Conservation (phyloP, 1,284 basidiomycete genomes). For the Malassezia psittaci region DNA sequence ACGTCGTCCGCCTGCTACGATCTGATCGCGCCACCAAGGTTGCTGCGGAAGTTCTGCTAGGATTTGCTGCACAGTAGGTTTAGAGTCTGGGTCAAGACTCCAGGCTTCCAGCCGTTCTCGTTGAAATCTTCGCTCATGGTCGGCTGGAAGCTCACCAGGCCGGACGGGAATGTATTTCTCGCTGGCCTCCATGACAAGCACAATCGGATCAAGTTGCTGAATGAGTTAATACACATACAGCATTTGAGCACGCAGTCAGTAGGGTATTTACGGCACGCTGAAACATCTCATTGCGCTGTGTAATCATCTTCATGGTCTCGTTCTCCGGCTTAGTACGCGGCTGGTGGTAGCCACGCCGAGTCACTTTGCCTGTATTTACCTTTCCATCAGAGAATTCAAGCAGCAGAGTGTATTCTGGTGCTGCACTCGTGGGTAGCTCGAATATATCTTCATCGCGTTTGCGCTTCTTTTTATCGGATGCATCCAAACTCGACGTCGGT, state of each 20-base stretch:
- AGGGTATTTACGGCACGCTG: conserved; percentile 40
- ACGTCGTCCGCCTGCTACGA: conserved; percentile 40
- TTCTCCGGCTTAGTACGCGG: conserved; percentile 8
- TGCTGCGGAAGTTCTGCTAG: conserved; percentile 32
- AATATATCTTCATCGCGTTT: conserved; percentile 28
- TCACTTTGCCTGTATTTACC: conserved; percentile 23
- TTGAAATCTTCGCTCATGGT: conserved; percentile 26
- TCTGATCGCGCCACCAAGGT: conserved; percentile 45
- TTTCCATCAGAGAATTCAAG: conserved; percentile 11
- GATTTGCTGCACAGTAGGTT: conserved; percentile 27
- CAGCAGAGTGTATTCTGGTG: conserved; percentile 15
- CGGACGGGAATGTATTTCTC: conserved; percentile 36
- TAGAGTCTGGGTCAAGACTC: conserved; percentile 30
- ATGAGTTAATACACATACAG: conserved; percentile 5
- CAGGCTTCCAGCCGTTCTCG: conserved; percentile 35
- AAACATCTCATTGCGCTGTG: conserved; percentile 42
- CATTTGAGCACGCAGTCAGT: conserved; percentile 30
- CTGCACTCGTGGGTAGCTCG: conserved; percentile 16
- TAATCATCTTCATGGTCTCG: conserved; percentile 18
- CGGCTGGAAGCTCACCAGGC: conserved; percentile 23
- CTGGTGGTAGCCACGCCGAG: conserved; percentile 25
- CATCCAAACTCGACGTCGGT: conserved; percentile 42
- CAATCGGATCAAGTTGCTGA: conserved; percentile 34
- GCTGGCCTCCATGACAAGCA: conserved; percentile 34
- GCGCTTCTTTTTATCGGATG: conserved; percentile 15